These are phyloP conservation scores for Pseudohalonectria lignicola DNA, from an alignment of 2,329 filamentous ascomycete species.

Conservation along the genomic window DNA sequence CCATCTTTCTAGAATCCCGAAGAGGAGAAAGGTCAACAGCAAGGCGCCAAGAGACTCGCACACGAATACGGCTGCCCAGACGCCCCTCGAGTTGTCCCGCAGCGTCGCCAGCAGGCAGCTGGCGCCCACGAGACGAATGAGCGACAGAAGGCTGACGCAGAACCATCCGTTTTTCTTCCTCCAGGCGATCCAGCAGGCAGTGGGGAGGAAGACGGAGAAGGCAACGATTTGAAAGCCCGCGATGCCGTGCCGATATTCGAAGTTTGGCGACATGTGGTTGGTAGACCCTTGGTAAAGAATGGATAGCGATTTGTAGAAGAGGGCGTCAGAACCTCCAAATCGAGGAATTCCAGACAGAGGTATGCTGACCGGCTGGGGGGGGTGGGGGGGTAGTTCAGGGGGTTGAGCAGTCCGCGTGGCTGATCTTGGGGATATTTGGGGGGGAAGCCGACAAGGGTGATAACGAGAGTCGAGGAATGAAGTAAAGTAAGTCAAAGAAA, in stretches of 20 bases:
- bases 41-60: slow-evolving; percentile 18
- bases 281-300: too few relatives aligned
- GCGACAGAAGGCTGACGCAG: slow-evolving; percentile 14
- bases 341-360: too few relatives aligned
- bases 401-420: too few relatives aligned
- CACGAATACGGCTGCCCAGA: slow-evolving; percentile 12
- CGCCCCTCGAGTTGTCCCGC: slow-evolving; percentile 8
- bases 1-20: slow-evolving; percentile 16
- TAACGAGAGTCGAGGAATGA: too few relatives aligned
- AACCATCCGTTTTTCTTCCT: slow-evolving; percentile 17
- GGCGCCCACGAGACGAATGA: slow-evolving; percentile 17
- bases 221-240: slow-evolving; percentile 17
- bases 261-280: background rate
- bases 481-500: too few relatives aligned
- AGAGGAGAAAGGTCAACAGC: slow-evolving; percentile 14
- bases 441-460: too few relatives aligned
- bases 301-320: too few relatives aligned
- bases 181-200: slow-evolving; percentile 14
- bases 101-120: slow-evolving; percentile 14
- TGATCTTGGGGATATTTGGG: too few relatives aligned
- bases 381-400: too few relatives aligned
- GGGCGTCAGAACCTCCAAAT: too few relatives aligned
- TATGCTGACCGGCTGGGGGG: too few relatives aligned
- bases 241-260: slow-evolving; percentile 15
- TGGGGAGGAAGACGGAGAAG: slow-evolving; percentile 14